Evolutionary conservation across 108 stramenopile species (phyloP).

Genomic region (Skeletonema potamos): DNA sequence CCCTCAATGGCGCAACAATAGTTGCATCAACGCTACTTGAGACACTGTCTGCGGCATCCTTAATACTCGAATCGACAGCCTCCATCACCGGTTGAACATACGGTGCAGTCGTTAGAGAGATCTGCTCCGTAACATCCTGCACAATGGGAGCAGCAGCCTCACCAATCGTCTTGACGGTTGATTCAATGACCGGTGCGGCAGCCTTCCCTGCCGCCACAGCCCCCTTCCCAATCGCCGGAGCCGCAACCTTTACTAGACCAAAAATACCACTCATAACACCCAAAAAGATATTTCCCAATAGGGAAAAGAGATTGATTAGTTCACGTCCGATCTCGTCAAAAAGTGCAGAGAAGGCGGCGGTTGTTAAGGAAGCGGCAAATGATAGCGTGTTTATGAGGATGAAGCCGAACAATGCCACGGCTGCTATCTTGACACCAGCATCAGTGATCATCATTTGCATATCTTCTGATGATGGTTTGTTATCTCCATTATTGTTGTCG

Average conservation of each 20-base stretch:
- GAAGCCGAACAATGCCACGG: neutral
- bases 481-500: neutral
- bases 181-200: neutral
- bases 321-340: constrained; percentile 7
- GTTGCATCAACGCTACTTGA: neutral
- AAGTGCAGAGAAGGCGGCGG: neutral
- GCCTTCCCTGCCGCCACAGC: constrained; percentile 4
- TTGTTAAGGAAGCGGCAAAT: neutral
- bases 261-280: neutral
- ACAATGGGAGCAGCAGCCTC: neutral
- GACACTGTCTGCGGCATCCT: neutral
- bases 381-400: neutral
- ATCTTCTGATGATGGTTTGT: neutral
- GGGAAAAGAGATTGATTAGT: neutral
- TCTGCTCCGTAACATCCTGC: neutral
- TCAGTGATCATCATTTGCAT: neutral
- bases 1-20: neutral
- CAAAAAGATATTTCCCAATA: neutral
- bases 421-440: neutral
- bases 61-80: neutral
- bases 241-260: neutral
- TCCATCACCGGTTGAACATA: constrained; percentile 4
- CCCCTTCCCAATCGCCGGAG: neutral
- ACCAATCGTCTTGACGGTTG: neutral
- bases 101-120: neutral